Evolutionary conservation across 192 early-diverging fungal genomes (phyloP).

Genomic region (Piromyces sp.): DNA sequence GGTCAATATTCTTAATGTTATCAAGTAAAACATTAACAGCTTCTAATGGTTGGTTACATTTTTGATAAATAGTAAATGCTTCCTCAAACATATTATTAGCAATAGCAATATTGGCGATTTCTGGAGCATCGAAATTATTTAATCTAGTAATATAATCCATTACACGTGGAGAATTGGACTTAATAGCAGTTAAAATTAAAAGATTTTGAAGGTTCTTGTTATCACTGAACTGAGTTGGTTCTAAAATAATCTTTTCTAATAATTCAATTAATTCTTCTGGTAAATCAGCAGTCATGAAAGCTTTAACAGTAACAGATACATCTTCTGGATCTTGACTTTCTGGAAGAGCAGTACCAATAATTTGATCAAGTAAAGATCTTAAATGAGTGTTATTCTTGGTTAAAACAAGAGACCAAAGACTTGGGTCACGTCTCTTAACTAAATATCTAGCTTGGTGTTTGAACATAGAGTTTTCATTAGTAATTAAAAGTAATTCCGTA

Average conservation of each 20-base stretch:
- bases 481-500: slow-evolving; percentile 81
- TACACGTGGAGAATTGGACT: slow-evolving; percentile 77
- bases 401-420: slow-evolving; percentile 73
- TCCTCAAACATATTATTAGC: slow-evolving; percentile 81
- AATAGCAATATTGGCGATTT: slow-evolving; percentile 92
- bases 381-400: slow-evolving; percentile 61
- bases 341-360: slow-evolving; percentile 75
- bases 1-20: slow-evolving; percentile 81
- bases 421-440: slow-evolving; percentile 67
- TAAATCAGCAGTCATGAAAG: slow-evolving; percentile 91
- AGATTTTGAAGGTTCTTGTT: slow-evolving; percentile 95
- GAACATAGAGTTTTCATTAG: slow-evolving; percentile 96
- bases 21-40: slow-evolving; percentile 85
- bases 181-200: slow-evolving; percentile 91
- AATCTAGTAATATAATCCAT: slow-evolving; percentile 92
- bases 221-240: slow-evolving; percentile 79
- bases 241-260: slow-evolving; percentile 88
- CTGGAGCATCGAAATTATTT: slow-evolving; percentile 89
- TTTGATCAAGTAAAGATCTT: slow-evolving; percentile 82
- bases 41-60: slow-evolving; percentile 71
- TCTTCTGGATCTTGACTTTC: slow-evolving; percentile 94
- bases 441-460: slow-evolving; percentile 97
- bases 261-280: slow-evolving; percentile 94
- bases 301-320: slow-evolving; percentile 92
- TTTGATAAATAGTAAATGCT: slow-evolving; percentile 91